A percentile compares a stretch with the other conserved stretches of the same genome.
phyloP scores from a whole-genome alignment of 805 yeast genomes.

The Pichia californica region DNA sequence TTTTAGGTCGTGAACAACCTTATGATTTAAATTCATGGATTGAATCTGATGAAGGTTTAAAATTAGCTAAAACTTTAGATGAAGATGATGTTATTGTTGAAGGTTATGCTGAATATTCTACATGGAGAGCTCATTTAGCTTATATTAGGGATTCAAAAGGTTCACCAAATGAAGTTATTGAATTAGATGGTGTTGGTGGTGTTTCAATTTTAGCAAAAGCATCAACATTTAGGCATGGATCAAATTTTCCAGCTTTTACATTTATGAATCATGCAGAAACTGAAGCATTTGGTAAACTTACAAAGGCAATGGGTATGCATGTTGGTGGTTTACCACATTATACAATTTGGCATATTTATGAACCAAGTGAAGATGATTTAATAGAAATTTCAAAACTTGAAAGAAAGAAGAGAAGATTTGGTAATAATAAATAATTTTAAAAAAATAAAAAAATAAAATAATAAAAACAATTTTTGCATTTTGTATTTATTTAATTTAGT shows the following conservation, averaged over 20 bases:
- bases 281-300: conserved; percentile 81
- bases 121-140: conserved; percentile 79
- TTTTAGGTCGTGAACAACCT: conserved; percentile 86
- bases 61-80: conserved; percentile 53
- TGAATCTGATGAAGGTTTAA: conserved; percentile 72
- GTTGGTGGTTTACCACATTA: conserved; percentile 90
- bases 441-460: too few species aligned
- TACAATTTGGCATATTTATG: conserved; percentile 86
- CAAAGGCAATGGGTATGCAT: conserved; percentile 66
- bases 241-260: conserved; percentile 80
- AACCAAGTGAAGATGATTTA: conserved; percentile 81
- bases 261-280: conserved; percentile 84
- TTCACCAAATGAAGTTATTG: conserved; percentile 54
- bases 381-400: conserved; percentile 63
- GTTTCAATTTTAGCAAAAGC: conserved; percentile 77
- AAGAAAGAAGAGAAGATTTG: conserved; percentile 46
- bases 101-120: conserved; percentile 82
- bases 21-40: conserved; percentile 97
- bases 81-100: conserved; percentile 87
- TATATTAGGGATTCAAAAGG: conserved; percentile 61
- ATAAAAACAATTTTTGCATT: too few species aligned
- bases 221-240: conserved; percentile 66
- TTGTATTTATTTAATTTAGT: too few species aligned
- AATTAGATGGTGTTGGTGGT: conserved; percentile 83
- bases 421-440: neutral